Percentiles rank a stretch among this genome's conserved stretches.
phyloP scores from a whole-genome alignment of 1,284 basidiomycete genomes.

The Rhodofomes roseus region DNA sequence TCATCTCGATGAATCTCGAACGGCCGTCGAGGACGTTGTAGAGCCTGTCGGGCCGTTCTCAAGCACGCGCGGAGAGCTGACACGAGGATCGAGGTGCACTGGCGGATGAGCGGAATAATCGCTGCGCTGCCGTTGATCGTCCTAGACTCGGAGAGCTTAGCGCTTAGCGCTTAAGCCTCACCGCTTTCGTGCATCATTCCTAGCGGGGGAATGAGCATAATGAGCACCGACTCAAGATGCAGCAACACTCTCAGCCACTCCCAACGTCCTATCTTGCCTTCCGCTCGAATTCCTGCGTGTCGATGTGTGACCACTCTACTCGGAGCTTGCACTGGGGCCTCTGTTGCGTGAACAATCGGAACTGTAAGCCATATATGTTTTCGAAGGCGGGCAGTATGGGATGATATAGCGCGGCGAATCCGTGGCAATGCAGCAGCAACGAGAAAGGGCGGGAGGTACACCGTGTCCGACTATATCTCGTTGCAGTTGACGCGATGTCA shows the following conservation, averaged over 20 bases:
- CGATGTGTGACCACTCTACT: constrained; percentile 22
- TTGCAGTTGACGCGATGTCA: constrained; percentile 21
- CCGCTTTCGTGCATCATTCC: too few species aligned
- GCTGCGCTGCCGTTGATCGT: neutral
- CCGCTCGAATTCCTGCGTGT: constrained; percentile 13
- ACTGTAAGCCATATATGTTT: constrained; percentile 11
- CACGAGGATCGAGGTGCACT: constrained; percentile 13
- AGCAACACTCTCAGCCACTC: constrained; percentile 25
- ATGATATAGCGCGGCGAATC: neutral
- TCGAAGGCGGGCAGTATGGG: neutral
- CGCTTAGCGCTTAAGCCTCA: neutral
- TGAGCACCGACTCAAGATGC: constrained; percentile 20
- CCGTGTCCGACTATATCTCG: constrained; percentile 24
- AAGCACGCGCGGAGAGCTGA: constrained; percentile 17
- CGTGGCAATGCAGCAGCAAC: constrained; percentile 15
- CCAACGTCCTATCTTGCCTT: constrained; percentile 24
- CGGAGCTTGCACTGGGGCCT: constrained; percentile 14
- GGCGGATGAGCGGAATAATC: constrained; percentile 3
- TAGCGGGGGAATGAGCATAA: constrained; percentile 1
- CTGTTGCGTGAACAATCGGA: constrained; percentile 19
- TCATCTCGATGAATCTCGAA: constrained; percentile 22
- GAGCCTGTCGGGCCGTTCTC: constrained; percentile 13
- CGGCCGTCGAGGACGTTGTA: constrained; percentile 23
- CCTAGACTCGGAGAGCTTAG: too few species aligned
- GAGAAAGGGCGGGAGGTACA: constrained; percentile 23